phyloP scores from a whole-genome alignment of 345 rosid species.

The Eucalyptus melliodora region DNA sequence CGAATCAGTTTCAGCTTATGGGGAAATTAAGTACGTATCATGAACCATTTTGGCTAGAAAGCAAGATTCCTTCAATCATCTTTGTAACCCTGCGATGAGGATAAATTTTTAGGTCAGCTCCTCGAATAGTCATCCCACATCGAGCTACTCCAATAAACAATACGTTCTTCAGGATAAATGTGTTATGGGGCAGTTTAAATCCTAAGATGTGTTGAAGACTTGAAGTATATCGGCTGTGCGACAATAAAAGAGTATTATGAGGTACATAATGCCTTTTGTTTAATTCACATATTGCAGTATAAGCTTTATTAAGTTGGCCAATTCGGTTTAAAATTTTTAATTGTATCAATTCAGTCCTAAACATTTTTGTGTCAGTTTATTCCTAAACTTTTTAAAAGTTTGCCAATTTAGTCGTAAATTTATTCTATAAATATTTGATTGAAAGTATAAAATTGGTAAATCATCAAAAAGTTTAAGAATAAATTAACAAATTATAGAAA shows the following conservation, averaged over 20 bases:
- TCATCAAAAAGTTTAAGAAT: no score
- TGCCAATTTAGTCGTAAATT: no score
- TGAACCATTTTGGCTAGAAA: neutral
- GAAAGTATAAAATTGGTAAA: neutral
- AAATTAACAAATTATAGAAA: no score
- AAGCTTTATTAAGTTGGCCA: neutral
- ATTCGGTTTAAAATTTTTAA: no score
- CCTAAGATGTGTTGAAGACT: neutral
- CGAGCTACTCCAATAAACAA: neutral
- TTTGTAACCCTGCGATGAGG: neutral
- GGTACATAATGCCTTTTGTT: neutral
- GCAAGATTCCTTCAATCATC: neutral
- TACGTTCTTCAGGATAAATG: neutral
- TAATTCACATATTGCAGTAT: neutral
- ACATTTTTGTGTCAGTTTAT: no score
- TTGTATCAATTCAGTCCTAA: accelerated
- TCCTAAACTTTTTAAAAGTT: accelerated
- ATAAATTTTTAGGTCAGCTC: neutral
- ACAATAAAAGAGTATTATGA: neutral
- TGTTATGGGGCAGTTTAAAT: neutral
- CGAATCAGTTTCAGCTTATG: neutral
- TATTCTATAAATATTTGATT: no score
- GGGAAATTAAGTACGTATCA: neutral
- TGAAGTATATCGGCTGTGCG: neutral
- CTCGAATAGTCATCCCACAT: neutral